Base-by-base conservation (phyloP, 1,284 basidiomycete genomes). In the Ustilago trichophora region DNA sequence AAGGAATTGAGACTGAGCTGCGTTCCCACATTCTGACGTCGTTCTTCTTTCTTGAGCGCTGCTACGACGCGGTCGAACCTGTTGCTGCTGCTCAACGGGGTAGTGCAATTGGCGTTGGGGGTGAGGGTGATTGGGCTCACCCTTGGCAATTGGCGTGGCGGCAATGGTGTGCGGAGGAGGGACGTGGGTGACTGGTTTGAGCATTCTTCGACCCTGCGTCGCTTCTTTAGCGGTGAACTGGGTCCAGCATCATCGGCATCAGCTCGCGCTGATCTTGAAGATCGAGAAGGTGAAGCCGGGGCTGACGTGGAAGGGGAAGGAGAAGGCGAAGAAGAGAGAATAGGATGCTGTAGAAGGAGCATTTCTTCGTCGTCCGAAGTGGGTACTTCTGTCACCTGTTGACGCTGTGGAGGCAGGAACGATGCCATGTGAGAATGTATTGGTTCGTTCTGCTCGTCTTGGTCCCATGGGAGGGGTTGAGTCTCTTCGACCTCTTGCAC, bases 291-390 rank as follows among this genome's bases (percentile, higher is more conserved):
- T n/a, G n/a, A n/a, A n/a, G n/a, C n/a, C n/a, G 36, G 31, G 24
- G 36, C 21, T 8, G 50, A 31, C 19, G 40, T n/a, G 3, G 36
- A 33, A 2, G 40, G 18, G 16, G 55, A 31, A 10, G 47, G 34
- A 7, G 35, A 6, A 10, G 48, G n/a, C 11, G 40, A 34, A 6
- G 16, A 19, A n/a, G n/a, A n/a, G n/a, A n/a, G n/a, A n/a, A n/a
- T n/a, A n/a, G n/a, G n/a, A n/a, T n/a, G n/a, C n/a, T n/a, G n/a
- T 13, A 57, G 45, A 2, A 58, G 43, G 4, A 67, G 49, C 5
- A 53, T 18, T 10, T 68, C 65, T 32, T 63, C 58, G 32, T 63
- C 59, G 27, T 62, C 64, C 13, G 64, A 57, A 6, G 64, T 45
- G 3, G 53, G 53, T 0, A 60, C 56, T 26, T 60, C 52, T 27